Percentiles rank a stretch among this genome's conserved stretches.
phyloP scores from a whole-genome alignment of 139 green algal genomes.

The Chlamydomonas urium region DNA sequence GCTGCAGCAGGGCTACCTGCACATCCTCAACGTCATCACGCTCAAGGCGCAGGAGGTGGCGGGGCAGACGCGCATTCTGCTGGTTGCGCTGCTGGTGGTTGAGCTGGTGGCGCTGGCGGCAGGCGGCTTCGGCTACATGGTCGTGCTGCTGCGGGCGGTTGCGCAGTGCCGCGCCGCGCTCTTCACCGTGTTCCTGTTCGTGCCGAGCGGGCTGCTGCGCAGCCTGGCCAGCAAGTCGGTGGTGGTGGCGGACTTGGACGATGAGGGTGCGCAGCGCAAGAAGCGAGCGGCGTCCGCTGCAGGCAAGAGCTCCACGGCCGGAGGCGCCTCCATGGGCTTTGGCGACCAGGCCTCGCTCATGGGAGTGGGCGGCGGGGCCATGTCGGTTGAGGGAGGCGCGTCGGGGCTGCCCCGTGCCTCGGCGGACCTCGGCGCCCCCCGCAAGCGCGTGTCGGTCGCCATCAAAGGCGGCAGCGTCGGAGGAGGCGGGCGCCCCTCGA shows the following conservation, averaged over 20 bases:
- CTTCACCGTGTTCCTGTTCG: conserved; percentile 41
- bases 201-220: conserved; percentile 37
- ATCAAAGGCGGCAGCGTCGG: no score
- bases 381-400: no score
- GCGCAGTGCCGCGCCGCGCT: conserved; percentile 28
- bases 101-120: not conserved
- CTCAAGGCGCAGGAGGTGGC: not conserved
- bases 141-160: conserved; percentile 23
- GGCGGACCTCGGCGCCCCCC: no score
- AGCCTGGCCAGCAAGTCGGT: conserved; percentile 38
- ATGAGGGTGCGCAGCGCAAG: no score
- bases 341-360: no score
- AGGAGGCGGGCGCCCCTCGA: no score
- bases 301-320: no score
- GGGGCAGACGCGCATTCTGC: not conserved
- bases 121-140: not conserved
- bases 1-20: not conserved
- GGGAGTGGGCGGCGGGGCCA: no score
- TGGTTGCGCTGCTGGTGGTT: not conserved
- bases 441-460: no score
- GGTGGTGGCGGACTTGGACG: not conserved
- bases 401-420: no score
- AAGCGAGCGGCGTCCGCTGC: no score
- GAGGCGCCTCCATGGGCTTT: no score
- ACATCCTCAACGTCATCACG: not conserved